Base-by-base conservation (phyloP, 31 red algal species). In the Porphyra umbilicalis region DNA sequence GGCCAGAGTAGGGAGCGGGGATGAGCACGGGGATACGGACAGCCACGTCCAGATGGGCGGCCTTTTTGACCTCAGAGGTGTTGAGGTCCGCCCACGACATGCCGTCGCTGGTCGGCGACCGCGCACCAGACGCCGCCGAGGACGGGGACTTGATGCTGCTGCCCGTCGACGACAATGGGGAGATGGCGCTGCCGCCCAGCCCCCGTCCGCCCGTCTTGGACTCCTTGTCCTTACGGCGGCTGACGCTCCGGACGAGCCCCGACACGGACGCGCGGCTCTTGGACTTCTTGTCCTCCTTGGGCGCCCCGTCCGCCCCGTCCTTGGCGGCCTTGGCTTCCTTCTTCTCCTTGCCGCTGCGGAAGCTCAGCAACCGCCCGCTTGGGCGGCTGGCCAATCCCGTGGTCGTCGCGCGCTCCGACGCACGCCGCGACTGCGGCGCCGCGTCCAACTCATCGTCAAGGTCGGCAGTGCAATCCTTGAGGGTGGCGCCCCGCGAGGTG, bases 11-110 rank as follows among this genome's bases (percentile, higher is more conserved):
- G 38, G 85, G 79, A 16, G 84, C 84, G 79, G 86, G 76, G 35
- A 84, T 80, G 44, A 91, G 76, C 33, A 91, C 42, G 32, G 89
- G 89, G 14, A 85, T 83, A 79, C 89, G 80, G 83, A 91, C 57
- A 6, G 57, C 57, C 25, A 71, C 57, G 30, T 71, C 57, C 57
- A 71, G 57, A 25, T 71, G 57, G 57, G 57, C 57, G 25, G 57
- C 57, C 57, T 71, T 71, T 16, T 71, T 71, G 25, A 71, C 57
- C 57, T 71, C 57, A 4, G 57, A 71, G 25, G 57, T 71, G 57
- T 71, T 25, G 57, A 71, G 57, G 0, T 71, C 57, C 16, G 57
- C 57, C 57, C 57, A 71, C 57, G 57, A 71, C 25, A 71, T 18
- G 25, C 57, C 57, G 30, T 71, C 57, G 16, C 57, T n/a, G 25